Conservation (phyloP, 306 rosid genomes). For the Glycine latifolia region DNA sequence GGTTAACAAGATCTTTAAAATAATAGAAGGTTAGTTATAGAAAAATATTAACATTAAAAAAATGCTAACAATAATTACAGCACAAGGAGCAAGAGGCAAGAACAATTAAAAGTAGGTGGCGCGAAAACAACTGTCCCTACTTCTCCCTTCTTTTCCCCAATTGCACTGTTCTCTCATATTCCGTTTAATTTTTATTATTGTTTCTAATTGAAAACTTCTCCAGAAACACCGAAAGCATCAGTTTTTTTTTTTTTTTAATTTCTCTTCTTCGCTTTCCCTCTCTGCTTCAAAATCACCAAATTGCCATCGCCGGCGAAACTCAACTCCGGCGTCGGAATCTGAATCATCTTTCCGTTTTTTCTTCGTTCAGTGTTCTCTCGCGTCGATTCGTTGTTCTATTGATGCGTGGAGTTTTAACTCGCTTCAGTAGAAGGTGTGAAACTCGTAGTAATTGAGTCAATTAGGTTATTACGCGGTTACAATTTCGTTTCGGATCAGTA, state of each 20-base stretch:
- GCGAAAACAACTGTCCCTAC: conserved; percentile 64
- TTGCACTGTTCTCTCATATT: conserved; percentile 59
- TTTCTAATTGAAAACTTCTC: neutral
- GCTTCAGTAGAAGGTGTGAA: conserved; percentile 44
- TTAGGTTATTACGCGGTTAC: neutral
- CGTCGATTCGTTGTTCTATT: conserved; percentile 31
- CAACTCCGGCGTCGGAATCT: conserved; percentile 29
- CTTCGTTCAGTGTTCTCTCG: conserved; percentile 13
- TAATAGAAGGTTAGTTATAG: conserved; percentile 8
- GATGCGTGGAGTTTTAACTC: conserved; percentile 34
- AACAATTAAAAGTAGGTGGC: conserved; percentile 65
- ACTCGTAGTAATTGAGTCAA: conserved; percentile 8
- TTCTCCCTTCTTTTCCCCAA: conserved; percentile 48
- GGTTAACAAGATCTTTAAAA: too few relatives aligned
- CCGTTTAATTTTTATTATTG: neutral
- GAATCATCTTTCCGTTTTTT: neutral
- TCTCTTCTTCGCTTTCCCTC: conserved; percentile 7
- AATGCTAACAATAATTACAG: conserved; percentile 18
- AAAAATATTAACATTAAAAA: neutral
- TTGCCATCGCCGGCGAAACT: conserved; percentile 39
- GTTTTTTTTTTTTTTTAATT: conserved; percentile 11
- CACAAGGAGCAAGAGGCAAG: neutral
- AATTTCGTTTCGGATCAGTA: too few relatives aligned
- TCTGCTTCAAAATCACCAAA: conserved; percentile 38
- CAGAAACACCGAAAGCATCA: conserved; percentile 27